A percentile compares a stretch with the other conserved stretches of the same genome.
phyloP scores from a whole-genome alignment of 495 filamentous ascomycete genomes.

The Glutinoglossum americanum region DNA sequence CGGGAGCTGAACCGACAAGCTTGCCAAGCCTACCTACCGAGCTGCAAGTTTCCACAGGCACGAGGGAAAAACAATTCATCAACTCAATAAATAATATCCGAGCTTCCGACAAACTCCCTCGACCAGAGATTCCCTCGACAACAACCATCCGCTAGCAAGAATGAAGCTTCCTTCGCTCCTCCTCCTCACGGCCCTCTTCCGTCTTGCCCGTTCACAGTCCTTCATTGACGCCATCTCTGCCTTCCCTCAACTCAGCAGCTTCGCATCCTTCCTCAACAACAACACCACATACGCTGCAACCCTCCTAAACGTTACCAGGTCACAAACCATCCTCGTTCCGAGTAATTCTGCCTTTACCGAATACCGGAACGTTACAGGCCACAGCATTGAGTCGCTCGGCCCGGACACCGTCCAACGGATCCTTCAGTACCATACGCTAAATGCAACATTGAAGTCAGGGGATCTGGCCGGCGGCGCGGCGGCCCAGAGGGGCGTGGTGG shows the following conservation, averaged over 20 bases:
- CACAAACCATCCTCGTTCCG: not conserved
- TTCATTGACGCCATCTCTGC: not conserved
- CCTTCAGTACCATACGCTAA: not conserved
- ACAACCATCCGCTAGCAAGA: too few relatives aligned
- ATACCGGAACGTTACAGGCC: not conserved
- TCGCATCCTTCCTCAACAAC: not conserved
- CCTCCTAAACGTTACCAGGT: not conserved
- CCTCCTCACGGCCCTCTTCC: not conserved
- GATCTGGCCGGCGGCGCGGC: not conserved
- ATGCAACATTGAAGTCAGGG: not conserved
- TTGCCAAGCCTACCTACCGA: too few relatives aligned
- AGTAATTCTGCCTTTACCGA: not conserved
- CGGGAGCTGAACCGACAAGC: too few relatives aligned
- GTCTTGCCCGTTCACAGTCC: not conserved
- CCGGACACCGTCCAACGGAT: not conserved
- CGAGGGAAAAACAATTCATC: too few relatives aligned
- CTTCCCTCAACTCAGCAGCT: not conserved
- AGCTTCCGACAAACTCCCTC: too few relatives aligned
- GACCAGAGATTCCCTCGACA: too few relatives aligned
- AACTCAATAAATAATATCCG: too few relatives aligned
- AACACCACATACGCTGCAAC: not conserved
- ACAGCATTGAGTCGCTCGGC: not conserved
- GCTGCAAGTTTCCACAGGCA: too few relatives aligned
- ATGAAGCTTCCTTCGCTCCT: not conserved
- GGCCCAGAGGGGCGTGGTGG: not conserved